Percentiles rank a stretch among this genome's conserved stretches.
Evolutionary conservation across 192 early-diverging fungal genomes (phyloP).

Genomic region (Pecoramyces ruminantium): DNA sequence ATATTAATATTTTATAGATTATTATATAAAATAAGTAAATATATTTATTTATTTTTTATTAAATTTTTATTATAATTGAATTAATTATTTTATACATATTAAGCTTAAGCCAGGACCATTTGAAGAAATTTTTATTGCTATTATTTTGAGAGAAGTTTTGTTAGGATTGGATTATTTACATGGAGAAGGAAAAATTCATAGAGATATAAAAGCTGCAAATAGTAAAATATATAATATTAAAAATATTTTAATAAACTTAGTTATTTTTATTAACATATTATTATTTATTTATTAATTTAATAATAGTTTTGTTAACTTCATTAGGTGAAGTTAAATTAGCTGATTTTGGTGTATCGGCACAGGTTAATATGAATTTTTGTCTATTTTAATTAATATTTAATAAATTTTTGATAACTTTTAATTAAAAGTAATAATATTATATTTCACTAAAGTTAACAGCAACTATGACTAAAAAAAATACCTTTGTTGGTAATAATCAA

Average conservation of each 20-base stretch:
- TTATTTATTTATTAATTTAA: background rate
- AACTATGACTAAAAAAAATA: constrained; percentile 84
- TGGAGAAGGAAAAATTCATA: constrained; percentile 66
- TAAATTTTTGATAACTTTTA: no score
- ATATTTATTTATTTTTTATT: no score
- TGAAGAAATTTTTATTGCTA: constrained; percentile 78
- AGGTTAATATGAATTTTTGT: constrained; percentile 19
- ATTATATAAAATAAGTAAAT: no score
- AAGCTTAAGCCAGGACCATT: constrained; percentile 79
- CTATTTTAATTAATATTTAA: no score
- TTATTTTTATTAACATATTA: no score
- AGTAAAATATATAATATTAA: no score
- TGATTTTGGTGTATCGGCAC: constrained; percentile 94
- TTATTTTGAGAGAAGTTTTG: constrained; percentile 75
- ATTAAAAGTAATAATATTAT: no score
- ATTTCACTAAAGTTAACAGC: constrained; percentile 37
- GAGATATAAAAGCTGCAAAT: constrained; percentile 74
- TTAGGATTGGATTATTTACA: constrained; percentile 87
- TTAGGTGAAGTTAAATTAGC: constrained; percentile 82
- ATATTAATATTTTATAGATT: no score
- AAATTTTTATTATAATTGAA: no score
- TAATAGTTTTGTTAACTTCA: constrained; percentile 36
- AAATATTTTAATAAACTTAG: no score
- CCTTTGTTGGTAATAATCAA: constrained; percentile 95
- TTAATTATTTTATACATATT: no score